phyloP scores from a whole-genome alignment of 2,329 filamentous ascomycete species.

The Cephalotrichum gorgonifer region DNA sequence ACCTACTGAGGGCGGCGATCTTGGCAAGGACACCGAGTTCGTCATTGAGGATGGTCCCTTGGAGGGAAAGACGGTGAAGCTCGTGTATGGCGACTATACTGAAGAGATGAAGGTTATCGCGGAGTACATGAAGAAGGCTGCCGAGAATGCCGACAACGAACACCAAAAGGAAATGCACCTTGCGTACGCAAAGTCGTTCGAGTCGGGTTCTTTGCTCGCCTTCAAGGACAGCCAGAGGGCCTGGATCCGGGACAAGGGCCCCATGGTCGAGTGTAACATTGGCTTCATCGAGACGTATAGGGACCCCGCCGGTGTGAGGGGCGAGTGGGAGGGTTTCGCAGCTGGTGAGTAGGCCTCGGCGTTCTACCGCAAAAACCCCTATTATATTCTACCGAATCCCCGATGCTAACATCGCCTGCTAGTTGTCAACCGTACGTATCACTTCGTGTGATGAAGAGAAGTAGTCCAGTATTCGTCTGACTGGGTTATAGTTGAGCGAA shows the following conservation, averaged over 20 bases:
- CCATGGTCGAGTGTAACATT: conserved; percentile 69
- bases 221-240: conserved; percentile 73
- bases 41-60: conserved; percentile 47
- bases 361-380: too few species aligned
- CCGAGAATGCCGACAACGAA: conserved; percentile 60
- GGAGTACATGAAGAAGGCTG: conserved; percentile 57
- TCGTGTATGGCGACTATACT: conserved; percentile 66
- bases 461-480: too few species aligned
- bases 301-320: conserved; percentile 70
- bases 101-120: conserved; percentile 62
- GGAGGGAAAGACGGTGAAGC: conserved; percentile 56
- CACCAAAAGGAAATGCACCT: conserved; percentile 64
- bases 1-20: conserved; percentile 55
- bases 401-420: not conserved
- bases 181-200: conserved; percentile 67
- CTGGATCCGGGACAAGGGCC: conserved; percentile 78
- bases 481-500: conserved; percentile 57
- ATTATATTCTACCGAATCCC: not conserved
- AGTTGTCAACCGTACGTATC: conserved; percentile 55
- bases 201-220: conserved; percentile 60
- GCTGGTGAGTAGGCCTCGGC: conserved; percentile 31
- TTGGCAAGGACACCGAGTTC: conserved; percentile 55
- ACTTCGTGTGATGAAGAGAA: too few species aligned
- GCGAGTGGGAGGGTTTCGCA: conserved; percentile 80
- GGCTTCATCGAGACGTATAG: conserved; percentile 82